phyloP scores from a whole-genome alignment of 106 monocot genomes.

The Allium fistulosum region DNA sequence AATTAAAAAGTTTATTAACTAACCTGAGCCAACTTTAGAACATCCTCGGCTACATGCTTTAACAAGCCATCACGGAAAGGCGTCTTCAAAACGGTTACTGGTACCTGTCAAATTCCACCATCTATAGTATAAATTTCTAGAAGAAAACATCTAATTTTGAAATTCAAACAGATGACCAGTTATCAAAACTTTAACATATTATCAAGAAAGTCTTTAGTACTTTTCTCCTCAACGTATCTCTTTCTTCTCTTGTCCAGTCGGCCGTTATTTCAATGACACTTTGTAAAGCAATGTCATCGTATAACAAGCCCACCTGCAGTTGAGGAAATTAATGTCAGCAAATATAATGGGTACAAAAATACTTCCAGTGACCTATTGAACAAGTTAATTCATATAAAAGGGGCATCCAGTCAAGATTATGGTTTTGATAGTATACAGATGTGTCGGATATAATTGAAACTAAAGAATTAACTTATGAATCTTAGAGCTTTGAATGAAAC shows the following conservation, averaged over 20 bases:
- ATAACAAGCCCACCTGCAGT: slow-evolving; percentile 81
- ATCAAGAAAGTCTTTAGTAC: slow-evolving; percentile 17
- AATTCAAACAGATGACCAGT: too few relatives aligned
- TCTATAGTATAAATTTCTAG: slow-evolving; percentile 1
- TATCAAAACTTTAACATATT: too few relatives aligned
- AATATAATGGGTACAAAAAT: background rate
- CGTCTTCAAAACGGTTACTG: slow-evolving; percentile 85
- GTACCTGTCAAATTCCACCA: slow-evolving; percentile 43
- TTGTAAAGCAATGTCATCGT: slow-evolving; percentile 88
- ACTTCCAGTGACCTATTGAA: too few relatives aligned
- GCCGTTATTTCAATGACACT: slow-evolving; percentile 71
- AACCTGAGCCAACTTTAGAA: slow-evolving; percentile 79
- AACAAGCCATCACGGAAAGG: slow-evolving; percentile 84
- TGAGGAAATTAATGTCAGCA: background rate
- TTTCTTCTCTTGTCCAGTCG: slow-evolving; percentile 98
- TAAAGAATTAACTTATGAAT: too few relatives aligned
- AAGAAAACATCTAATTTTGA: too few relatives aligned
- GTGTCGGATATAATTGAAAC: too few relatives aligned
- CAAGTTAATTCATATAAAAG: too few relatives aligned
- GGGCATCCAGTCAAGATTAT: too few relatives aligned
- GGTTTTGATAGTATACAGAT: background rate
- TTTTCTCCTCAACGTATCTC: slow-evolving; percentile 81
- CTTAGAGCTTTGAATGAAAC: background rate
- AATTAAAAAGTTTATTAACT: slow-evolving; percentile 28
- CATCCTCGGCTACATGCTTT: slow-evolving; percentile 84